Evolutionary conservation across 169 alveolate genomes (phyloP).

Genomic region (Miamiensis avidus): DNA sequence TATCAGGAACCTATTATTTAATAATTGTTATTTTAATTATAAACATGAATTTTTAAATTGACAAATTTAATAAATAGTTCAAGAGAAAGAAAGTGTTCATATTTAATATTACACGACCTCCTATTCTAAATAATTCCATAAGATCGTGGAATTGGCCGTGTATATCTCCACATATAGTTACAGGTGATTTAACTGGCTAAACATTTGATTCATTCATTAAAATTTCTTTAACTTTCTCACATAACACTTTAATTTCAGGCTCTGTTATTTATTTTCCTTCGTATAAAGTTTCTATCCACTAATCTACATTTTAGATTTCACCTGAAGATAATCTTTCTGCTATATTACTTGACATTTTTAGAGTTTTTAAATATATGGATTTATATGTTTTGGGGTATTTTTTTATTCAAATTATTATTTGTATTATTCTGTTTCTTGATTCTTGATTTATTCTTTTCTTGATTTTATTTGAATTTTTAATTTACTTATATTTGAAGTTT

Average conservation of each 20-base stretch:
- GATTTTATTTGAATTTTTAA: too few species aligned
- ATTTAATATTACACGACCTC: slow-evolving; percentile 50
- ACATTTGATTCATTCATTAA: slow-evolving; percentile 85
- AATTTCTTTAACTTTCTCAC: slow-evolving; percentile 86
- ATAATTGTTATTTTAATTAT: neutral
- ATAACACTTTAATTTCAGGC: slow-evolving; percentile 68
- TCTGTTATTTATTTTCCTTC: slow-evolving; percentile 71
- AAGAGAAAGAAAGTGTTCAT: neutral
- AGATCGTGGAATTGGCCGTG: slow-evolving; percentile 89
- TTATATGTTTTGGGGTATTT: too few species aligned
- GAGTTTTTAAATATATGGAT: too few species aligned
- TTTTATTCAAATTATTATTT: too few species aligned
- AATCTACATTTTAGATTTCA: slow-evolving; percentile 39
- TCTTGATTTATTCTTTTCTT: too few species aligned
- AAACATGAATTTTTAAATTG: neutral
- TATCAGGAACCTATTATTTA: slow-evolving; percentile 60
- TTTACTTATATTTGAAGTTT: too few species aligned
- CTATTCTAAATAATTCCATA: slow-evolving; percentile 77
- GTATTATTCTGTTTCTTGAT: too few species aligned
- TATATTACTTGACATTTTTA: neutral
- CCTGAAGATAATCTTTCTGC: slow-evolving; percentile 1
- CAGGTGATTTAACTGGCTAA: slow-evolving; percentile 84
- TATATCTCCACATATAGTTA: slow-evolving; percentile 88
- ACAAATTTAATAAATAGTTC: neutral
- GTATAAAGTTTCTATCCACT: slow-evolving; percentile 29